phyloP scores from a whole-genome alignment of 2,329 filamentous ascomycete genomes.

The Botryosphaeria dothidea region DNA sequence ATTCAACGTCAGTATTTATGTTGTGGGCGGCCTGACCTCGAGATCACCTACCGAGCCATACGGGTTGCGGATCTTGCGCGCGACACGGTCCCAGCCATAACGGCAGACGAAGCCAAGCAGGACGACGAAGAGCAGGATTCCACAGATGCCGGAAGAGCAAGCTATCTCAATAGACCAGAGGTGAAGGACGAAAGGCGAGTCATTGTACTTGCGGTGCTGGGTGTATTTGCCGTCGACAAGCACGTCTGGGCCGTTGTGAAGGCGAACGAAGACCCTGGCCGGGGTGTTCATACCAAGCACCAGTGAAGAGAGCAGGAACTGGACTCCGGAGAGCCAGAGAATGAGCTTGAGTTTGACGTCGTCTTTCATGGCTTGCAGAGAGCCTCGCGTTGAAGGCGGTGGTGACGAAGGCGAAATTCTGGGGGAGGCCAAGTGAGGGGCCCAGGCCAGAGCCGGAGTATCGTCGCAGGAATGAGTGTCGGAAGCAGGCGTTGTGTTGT shows the following conservation, averaged over 20 bases:
- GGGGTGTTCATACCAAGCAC: neutral
- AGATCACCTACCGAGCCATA: neutral
- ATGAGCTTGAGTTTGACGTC: neutral
- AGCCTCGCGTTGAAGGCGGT: neutral
- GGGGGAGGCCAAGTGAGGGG: too few relatives aligned
- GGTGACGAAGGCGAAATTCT: neutral
- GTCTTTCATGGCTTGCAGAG: neutral
- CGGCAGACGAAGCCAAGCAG: neutral
- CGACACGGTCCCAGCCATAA: neutral
- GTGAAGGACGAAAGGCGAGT: neutral
- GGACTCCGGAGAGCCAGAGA: neutral
- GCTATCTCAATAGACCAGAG: neutral
- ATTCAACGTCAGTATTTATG: too few relatives aligned
- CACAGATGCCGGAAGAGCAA: neutral
- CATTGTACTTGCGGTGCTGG: neutral
- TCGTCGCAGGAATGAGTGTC: too few relatives aligned
- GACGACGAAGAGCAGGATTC: neutral
- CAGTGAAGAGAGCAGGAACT: neutral
- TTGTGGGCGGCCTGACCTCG: too few relatives aligned
- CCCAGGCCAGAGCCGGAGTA: too few relatives aligned
- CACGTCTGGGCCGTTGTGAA: neutral
- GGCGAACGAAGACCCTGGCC: neutral
- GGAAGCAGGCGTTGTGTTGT: too few relatives aligned
- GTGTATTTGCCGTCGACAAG: neutral
- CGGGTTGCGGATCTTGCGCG: conserved; percentile 3